A percentile compares a stretch with the other conserved stretches of the same genome.
Evolutionary conservation across 768 basidiomycete species (phyloP).

Genomic region (Leccinellum rugosiceps): DNA sequence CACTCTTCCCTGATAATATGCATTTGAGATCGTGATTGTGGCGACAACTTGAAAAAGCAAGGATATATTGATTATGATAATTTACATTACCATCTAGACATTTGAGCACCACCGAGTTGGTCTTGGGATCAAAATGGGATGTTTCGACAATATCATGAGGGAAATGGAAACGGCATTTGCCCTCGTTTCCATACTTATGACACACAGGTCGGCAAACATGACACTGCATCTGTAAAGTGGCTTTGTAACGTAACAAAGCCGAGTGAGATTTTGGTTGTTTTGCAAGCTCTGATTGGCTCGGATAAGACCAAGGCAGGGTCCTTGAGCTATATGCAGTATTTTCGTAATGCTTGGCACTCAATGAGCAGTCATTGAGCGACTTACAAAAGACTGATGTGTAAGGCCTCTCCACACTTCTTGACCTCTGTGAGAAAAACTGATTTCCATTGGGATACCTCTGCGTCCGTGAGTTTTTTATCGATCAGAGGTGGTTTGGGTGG

Average conservation of each 20-base stretch:
- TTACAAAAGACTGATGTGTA: no score
- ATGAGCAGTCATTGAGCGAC: constrained; percentile 10
- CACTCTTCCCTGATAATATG: constrained; percentile 32
- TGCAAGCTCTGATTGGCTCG: no score
- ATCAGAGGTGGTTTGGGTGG: no score
- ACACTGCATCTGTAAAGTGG: no score
- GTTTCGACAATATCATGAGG: constrained; percentile 30
- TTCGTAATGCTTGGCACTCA: no score
- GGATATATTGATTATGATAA: background rate
- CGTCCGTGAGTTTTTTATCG: no score
- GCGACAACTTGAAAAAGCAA: background rate
- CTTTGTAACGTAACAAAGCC: no score
- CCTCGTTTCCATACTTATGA: constrained; percentile 31
- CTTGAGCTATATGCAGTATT: no score
- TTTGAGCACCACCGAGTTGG: constrained; percentile 25
- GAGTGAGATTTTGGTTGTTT: no score
- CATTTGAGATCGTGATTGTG: constrained; percentile 24
- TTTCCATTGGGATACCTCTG: background rate
- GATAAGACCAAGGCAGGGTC: no score
- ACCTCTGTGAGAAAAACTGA: constrained; percentile 4
- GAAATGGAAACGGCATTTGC: constrained; percentile 31
- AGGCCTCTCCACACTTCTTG: constrained; percentile 18
- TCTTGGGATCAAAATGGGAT: constrained; percentile 29
- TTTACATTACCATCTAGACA: constrained; percentile 19
- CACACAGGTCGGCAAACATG: no score